These are phyloP conservation scores for Heterobasidion parviporum DNA, from an alignment of 1,284 basidiomycete species.

Conservation along the genomic window DNA sequence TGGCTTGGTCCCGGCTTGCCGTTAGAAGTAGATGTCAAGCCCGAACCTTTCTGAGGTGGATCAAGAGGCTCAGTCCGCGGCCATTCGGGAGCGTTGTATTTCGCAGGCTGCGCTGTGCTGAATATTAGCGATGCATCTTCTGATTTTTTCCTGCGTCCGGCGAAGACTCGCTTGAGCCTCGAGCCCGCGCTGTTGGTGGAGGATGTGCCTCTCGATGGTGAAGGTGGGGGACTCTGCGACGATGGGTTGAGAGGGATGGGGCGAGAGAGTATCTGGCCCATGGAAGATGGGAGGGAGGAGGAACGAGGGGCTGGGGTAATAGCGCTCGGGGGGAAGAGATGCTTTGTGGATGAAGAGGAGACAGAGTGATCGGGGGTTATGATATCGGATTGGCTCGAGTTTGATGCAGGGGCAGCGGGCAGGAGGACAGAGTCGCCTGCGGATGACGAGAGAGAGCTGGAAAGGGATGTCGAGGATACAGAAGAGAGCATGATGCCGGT, in stretches of 20 bases:
- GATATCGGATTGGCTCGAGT: conserved; percentile 32
- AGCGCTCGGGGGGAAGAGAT: conserved; percentile 23
- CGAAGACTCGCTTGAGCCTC: conserved; percentile 58
- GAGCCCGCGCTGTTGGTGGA: conserved; percentile 33
- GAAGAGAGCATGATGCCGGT: conserved; percentile 25
- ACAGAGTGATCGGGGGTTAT: conserved; percentile 31
- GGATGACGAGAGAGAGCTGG: conserved; percentile 35
- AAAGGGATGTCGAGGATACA: conserved; percentile 30
- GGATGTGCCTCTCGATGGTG: conserved; percentile 23
- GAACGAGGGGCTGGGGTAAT: conserved; percentile 27
- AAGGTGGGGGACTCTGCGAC: conserved; percentile 9
- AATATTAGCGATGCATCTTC: conserved; percentile 26
- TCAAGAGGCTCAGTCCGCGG: background rate
- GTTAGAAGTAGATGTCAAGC: conserved; percentile 2
- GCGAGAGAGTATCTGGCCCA: conserved; percentile 32
- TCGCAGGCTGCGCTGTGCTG: background rate
- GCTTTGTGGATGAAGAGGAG: conserved; percentile 25
- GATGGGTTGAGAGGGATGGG: conserved; percentile 15
- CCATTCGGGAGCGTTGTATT: conserved; percentile 6
- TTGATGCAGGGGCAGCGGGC: conserved; percentile 27
- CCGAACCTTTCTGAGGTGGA: conserved; percentile 6
- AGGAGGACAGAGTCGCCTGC: conserved; percentile 23
- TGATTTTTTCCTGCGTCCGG: conserved; percentile 54
- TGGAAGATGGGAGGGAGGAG: conserved; percentile 21
- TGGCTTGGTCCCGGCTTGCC: background rate